Conservation (phyloP, 345 rosid genomes). For the Eutrema yunnanense region DNA sequence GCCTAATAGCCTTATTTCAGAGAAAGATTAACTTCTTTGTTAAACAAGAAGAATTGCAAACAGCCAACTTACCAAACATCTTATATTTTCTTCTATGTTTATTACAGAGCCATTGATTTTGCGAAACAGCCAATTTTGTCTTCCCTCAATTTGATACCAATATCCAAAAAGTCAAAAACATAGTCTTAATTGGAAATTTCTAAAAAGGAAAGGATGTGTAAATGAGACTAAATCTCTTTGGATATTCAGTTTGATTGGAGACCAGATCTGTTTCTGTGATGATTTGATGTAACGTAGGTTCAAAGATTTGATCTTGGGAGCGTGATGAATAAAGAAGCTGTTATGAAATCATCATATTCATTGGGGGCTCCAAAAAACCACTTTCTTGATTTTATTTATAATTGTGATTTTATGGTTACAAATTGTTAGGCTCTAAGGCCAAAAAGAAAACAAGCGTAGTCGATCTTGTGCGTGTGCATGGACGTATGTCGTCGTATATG, state of each 20-base stretch:
- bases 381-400: not conserved
- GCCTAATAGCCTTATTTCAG: not conserved
- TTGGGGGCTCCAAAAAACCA: not conserved
- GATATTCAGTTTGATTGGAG: slow-evolving; percentile 5
- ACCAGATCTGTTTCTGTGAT: not conserved
- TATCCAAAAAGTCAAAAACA: not conserved
- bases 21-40: not conserved
- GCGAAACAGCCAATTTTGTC: not conserved
- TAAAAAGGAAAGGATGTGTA: slow-evolving; percentile 9
- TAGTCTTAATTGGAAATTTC: not conserved
- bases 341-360: slow-evolving; percentile 22
- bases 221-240: slow-evolving; percentile 12
- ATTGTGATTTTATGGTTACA: not conserved
- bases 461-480: slow-evolving; percentile 10
- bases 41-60: not conserved
- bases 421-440: not conserved
- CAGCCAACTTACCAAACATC: not conserved
- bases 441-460: not conserved
- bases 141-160: not conserved
- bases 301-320: slow-evolving; percentile 22
- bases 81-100: not conserved
- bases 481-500: not conserved
- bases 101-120: not conserved
- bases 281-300: slow-evolving; percentile 21
- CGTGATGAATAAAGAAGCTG: slow-evolving; percentile 23